Evolutionary conservation across 208 protist genomes (phyloP).

Genomic region (Kentomonas sorsogonicus): DNA sequence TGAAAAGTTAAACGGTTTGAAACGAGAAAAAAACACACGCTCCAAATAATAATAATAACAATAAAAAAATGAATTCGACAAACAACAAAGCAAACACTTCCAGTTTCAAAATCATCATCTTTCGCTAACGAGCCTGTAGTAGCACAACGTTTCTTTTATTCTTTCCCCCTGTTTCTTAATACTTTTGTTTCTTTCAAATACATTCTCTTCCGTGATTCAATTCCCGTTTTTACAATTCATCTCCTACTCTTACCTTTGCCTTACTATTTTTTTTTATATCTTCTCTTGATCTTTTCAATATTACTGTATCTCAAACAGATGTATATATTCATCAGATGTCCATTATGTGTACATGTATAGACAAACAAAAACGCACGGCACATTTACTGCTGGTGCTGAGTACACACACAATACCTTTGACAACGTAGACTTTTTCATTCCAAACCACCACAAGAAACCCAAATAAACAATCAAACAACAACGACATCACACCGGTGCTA

Average conservation of each 20-base stretch:
- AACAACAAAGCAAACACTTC: neutral
- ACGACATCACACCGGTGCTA: no score
- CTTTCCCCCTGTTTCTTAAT: conserved; percentile 8
- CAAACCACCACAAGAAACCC: neutral
- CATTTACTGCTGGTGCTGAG: no score
- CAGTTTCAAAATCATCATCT: no score
- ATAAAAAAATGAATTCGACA: conserved; percentile 3
- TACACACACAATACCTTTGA: no score
- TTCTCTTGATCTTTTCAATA: conserved; percentile 1
- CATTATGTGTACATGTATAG: no score
- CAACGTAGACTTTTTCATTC: no score
- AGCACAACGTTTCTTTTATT: neutral
- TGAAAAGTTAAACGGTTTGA: conserved; percentile 11
- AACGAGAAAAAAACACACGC: conserved; percentile 8
- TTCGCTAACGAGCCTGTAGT: neutral
- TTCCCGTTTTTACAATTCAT: neutral
- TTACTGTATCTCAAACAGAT: no score
- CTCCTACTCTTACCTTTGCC: conserved; percentile 1
- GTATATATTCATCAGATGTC: no score
- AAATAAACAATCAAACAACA: conserved; percentile 2
- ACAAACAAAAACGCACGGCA: no score
- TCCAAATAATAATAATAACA: neutral
- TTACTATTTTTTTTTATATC: neutral
- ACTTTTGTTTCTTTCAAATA: conserved; percentile 3
- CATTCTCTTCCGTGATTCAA: neutral